Percentiles rank a stretch among this genome's conserved stretches.
Evolutionary conservation across 73 alveolate genomes (phyloP).

Genomic region (Paramecium biaurelia): DNA sequence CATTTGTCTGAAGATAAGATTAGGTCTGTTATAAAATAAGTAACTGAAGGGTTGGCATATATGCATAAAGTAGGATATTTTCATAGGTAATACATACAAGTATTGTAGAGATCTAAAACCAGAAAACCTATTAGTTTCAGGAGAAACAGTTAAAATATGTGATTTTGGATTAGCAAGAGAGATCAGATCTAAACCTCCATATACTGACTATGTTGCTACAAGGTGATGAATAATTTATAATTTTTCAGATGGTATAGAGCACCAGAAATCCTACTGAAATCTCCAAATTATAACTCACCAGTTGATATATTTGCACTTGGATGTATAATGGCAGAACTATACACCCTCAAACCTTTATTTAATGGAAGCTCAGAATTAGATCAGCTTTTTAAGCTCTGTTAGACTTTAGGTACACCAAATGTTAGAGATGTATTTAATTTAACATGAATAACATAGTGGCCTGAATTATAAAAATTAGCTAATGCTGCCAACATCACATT

Average conservation of each 20-base stretch:
- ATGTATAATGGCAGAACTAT: conserved; percentile 97
- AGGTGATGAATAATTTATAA: neutral
- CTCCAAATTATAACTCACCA: conserved; percentile 92
- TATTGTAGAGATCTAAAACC: conserved; percentile 86
- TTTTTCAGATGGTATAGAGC: conserved; percentile 94
- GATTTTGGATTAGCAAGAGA: conserved; percentile 99
- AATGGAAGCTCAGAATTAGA: conserved; percentile 94
- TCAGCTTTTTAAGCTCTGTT: conserved; percentile 91
- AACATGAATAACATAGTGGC: conserved; percentile 81
- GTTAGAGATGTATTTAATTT: conserved; percentile 19
- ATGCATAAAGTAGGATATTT: conserved; percentile 95
- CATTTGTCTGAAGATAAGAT: conserved; percentile 84
- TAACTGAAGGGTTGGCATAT: conserved; percentile 90
- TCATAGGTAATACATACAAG: conserved; percentile 67
- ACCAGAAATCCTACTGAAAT: conserved; percentile 93
- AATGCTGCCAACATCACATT: conserved; percentile 84
- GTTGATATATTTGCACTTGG: conserved; percentile 98
- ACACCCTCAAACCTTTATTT: conserved; percentile 91
- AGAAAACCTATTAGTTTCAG: conserved; percentile 81
- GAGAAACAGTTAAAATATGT: conserved; percentile 93
- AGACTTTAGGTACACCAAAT: conserved; percentile 95
- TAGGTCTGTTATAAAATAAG: conserved; percentile 81
- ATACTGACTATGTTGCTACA: conserved; percentile 97
- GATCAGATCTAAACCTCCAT: conserved; percentile 93
- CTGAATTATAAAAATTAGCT: conserved; percentile 93